Percentiles rank a stretch among this genome's conserved stretches.
These are phyloP conservation scores for Cyclotella sp. DNA, from an alignment of 108 stramenopile genomes.

Conservation along the genomic window DNA sequence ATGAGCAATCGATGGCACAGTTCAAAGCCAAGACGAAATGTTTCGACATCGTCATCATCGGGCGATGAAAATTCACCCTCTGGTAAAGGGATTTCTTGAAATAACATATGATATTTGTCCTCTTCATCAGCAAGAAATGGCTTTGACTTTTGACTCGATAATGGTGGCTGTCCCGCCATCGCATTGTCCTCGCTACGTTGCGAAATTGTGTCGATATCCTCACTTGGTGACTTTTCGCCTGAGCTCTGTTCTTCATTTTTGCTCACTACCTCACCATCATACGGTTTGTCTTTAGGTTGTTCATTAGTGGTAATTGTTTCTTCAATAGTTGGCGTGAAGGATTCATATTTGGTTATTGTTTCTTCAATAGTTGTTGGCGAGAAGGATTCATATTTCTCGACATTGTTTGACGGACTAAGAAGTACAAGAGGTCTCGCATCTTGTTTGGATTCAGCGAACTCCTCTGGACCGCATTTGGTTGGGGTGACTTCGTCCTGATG, in stretches of 20 bases:
- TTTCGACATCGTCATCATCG: constrained; percentile 27
- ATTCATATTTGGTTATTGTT: background rate
- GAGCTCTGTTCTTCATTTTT: background rate
- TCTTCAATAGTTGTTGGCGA: background rate
- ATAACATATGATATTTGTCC: constrained; percentile 2
- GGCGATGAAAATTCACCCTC: constrained; percentile 41
- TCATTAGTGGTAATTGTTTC: background rate
- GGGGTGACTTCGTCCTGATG: no score
- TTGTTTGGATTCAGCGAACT: no score
- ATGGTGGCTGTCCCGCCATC: background rate
- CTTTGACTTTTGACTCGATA: background rate
- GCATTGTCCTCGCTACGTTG: background rate
- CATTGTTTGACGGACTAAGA: no score
- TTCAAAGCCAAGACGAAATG: constrained; percentile 39
- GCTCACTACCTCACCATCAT: background rate
- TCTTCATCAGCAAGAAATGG: background rate
- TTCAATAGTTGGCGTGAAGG: background rate
- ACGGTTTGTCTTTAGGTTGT: background rate
- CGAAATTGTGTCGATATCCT: background rate
- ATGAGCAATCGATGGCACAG: constrained; percentile 35
- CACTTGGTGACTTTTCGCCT: background rate
- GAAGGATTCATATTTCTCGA: background rate
- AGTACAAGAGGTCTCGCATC: no score
- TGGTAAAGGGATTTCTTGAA: constrained; percentile 32
- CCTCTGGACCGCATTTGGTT: no score